Conservation (phyloP, 306 rosid species). For the Potentilla sterilis region DNA sequence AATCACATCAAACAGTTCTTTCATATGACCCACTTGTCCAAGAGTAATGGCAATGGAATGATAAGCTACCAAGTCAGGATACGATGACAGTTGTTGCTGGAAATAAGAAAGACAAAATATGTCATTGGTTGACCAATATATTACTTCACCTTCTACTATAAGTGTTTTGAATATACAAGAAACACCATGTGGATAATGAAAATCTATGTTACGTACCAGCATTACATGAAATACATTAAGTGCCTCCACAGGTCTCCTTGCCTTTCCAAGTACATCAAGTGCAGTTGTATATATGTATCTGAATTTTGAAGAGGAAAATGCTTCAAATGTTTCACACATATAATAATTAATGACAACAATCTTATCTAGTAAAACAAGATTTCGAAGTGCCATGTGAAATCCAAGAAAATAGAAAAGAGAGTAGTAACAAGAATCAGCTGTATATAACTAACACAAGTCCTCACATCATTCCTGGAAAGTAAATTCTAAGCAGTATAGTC, state of each 20-base stretch:
- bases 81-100: slow-evolving; percentile 88
- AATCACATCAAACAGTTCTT: slow-evolving; percentile 88
- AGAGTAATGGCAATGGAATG: slow-evolving; percentile 85
- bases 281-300: slow-evolving; percentile 85
- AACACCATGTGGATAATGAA: slow-evolving; percentile 15
- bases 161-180: slow-evolving; percentile 19
- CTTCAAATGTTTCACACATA: slow-evolving; percentile 2
- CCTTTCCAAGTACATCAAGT: slow-evolving; percentile 86
- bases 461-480: not conserved
- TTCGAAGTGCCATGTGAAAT: not conserved
- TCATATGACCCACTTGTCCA: slow-evolving; percentile 92
- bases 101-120: slow-evolving; percentile 29
- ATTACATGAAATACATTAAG: slow-evolving; percentile 72
- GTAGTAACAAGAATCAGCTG: slow-evolving; percentile 2
- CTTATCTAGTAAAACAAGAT: not conserved
- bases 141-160: slow-evolving; percentile 17
- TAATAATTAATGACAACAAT: slow-evolving; percentile 5
- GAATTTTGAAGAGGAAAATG: slow-evolving; percentile 14
- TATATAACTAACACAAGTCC: not conserved
- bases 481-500: not conserved
- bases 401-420: not conserved
- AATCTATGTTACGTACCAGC: slow-evolving; percentile 52
- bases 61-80: slow-evolving; percentile 92
- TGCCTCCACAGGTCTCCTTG: slow-evolving; percentile 91
- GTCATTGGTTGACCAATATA: slow-evolving; percentile 17